These are phyloP conservation scores for Aegle marmelos DNA, from an alignment of 345 rosid genomes.

Conservation along the genomic window DNA sequence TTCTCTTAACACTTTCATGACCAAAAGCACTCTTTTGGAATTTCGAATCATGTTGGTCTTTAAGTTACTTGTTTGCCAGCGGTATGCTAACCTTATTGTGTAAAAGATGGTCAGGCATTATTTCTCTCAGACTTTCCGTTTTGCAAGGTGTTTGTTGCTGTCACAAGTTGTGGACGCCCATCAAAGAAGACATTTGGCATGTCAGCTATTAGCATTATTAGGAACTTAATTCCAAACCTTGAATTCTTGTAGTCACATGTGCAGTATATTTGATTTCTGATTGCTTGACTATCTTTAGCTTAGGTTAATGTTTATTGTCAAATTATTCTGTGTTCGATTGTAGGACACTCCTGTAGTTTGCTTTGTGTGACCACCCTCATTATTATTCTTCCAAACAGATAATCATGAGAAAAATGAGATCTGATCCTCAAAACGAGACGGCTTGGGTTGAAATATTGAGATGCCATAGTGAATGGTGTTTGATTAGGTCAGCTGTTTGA, in stretches of 20 bases:
- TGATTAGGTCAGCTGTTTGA: not conserved
- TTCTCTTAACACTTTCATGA: not conserved
- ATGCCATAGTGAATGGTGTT: not conserved
- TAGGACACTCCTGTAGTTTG: not conserved
- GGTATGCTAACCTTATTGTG: constrained; percentile 24
- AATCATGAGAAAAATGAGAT: not conserved
- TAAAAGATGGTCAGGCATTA: constrained; percentile 32
- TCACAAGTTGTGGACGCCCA: constrained; percentile 21
- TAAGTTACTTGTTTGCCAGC: not conserved
- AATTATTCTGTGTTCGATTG: not conserved
- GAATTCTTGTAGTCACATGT: not conserved
- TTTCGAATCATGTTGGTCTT: not conserved
- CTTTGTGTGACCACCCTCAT: not conserved
- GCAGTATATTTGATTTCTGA: not conserved
- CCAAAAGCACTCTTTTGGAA: not conserved
- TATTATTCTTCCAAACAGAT: not conserved
- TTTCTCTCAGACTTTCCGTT: constrained; percentile 24
- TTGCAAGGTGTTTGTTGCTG: constrained; percentile 6
- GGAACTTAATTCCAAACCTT: not conserved
- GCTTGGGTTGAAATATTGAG: not conserved
- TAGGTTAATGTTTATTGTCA: not conserved
- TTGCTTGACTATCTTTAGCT: not conserved
- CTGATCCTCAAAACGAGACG: not conserved
- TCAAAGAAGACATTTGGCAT: constrained; percentile 22
- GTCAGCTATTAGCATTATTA: constrained; percentile 2